Conservation (phyloP, 2,329 filamentous ascomycete genomes). For the Sclerotinia glacialis region DNA sequence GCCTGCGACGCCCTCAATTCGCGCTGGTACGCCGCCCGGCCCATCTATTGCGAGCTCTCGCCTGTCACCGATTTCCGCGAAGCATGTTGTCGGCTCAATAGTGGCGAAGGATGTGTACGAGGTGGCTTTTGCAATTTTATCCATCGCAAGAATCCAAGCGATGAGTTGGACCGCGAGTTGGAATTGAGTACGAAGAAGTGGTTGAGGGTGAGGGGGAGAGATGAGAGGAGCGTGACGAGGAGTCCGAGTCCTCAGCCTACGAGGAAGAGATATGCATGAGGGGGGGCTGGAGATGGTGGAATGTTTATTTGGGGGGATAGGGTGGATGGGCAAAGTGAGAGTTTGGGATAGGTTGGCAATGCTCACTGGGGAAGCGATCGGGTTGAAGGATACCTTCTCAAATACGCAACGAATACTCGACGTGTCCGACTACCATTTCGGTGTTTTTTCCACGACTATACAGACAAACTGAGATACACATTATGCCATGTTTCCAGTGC, state of each 20-base stretch:
- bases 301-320: neutral
- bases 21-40: conserved; percentile 94
- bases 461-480: neutral
- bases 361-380: neutral
- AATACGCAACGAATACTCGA: neutral
- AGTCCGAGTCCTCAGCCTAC: conserved; percentile 85
- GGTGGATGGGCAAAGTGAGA: neutral
- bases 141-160: conserved; percentile 88
- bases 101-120: conserved; percentile 89
- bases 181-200: conserved; percentile 93
- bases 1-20: conserved; percentile 93
- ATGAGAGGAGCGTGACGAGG: conserved; percentile 75
- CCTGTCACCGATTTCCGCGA: conserved; percentile 98
- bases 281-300: neutral
- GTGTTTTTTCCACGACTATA: neutral
- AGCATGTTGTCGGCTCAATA: conserved; percentile 92
- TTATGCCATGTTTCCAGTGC: neutral
- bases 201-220: conserved; percentile 79
- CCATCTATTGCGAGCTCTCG: conserved; percentile 96
- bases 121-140: conserved; percentile 99
- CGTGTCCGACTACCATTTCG: neutral
- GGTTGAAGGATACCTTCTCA: neutral
- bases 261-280: conserved; percentile 61
- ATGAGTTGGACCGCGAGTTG: conserved; percentile 85
- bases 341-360: neutral